phyloP scores from a whole-genome alignment of 805 yeast species.

The Scheffersomyces amazonensis region DNA sequence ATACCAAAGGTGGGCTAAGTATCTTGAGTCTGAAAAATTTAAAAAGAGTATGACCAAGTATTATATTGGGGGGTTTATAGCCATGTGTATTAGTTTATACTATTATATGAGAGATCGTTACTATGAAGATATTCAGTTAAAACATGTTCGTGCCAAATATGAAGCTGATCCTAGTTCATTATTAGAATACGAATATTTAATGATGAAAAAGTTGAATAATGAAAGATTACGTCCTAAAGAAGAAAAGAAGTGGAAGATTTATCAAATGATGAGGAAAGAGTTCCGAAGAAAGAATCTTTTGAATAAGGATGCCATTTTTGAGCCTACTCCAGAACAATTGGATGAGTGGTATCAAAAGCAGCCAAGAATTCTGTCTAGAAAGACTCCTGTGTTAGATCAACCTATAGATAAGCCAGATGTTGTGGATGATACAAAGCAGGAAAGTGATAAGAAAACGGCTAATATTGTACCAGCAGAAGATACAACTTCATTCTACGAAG shows the following conservation, averaged over 20 bases:
- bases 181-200: conserved; percentile 62
- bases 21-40: conserved; percentile 51
- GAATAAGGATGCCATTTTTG: conserved; percentile 30
- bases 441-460: conserved; percentile 35
- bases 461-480: conserved; percentile 68
- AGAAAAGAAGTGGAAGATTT: conserved; percentile 54
- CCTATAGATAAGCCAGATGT: conserved; percentile 10
- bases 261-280: conserved; percentile 51
- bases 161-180: conserved; percentile 33
- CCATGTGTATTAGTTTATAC: conserved; percentile 56
- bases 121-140: conserved; percentile 60
- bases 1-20: conserved; percentile 39
- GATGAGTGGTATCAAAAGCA: conserved; percentile 40
- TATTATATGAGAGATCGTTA: conserved; percentile 66
- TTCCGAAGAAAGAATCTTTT: conserved; percentile 37
- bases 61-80: conserved; percentile 57
- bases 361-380: conserved; percentile 18
- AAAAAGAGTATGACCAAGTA: conserved; percentile 56
- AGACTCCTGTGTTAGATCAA: conserved; percentile 21
- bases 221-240: conserved; percentile 66
- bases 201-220: conserved; percentile 55
- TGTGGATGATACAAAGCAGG: conserved; percentile 24
- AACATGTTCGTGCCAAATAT: conserved; percentile 36
- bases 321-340: conserved; percentile 40
- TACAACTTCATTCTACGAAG: conserved; percentile 76